Base-by-base conservation (phyloP, 2,329 filamentous ascomycete species). In the Colletotrichum theobromicola region DNA sequence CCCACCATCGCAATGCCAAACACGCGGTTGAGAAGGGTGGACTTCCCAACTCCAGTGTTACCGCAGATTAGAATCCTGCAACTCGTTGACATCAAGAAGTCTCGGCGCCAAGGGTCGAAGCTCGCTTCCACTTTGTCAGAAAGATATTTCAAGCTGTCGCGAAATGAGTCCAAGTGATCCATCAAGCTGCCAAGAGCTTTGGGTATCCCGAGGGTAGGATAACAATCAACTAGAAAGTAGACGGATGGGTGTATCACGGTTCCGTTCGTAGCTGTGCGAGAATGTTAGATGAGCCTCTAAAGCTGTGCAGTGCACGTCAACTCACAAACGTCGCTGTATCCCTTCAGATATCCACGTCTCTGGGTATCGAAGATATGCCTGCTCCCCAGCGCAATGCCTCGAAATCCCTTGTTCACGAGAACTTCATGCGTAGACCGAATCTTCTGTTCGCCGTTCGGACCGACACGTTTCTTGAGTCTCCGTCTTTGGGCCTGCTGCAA, bases 1-100 rank as follows among this genome's bases (percentile, higher is more conserved):
- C 70, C 55, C 8, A 74, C 75, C 30, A 79, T 75, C 7, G 75
- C 32, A 4, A 80, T 63, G 7, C 79, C 79, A 57, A 81, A 81
- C 4, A 81, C 77, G 21, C 77, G 77, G 37, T 81, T 81, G 5
- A 81, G 77, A 15, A 81, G 71, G 0, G 79, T 80, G 4, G 78
- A 80, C 60, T 81, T 81, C 4, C 79, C 79, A 12, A 80, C 79
- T 2, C 79, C 77, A 15, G 79, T 78, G 30, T 78, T 78, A 28
- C 79, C 79, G 37, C 79, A 80, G 1, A 81, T 78, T 7, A 81
- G 75, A 18, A 81, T 79, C 10, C 79, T 53, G 26, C 65, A 72
- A 7, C 24, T 69, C 15, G 65, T 62, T 7, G 35, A 37, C 6
- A 26, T 18, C 8, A 75, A 53, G 21, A 71, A 55, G 4, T 69